These are phyloP conservation scores for Fomitiporia mediterranea DNA, from an alignment of 1,284 basidiomycete genomes.

Conservation along the genomic window DNA sequence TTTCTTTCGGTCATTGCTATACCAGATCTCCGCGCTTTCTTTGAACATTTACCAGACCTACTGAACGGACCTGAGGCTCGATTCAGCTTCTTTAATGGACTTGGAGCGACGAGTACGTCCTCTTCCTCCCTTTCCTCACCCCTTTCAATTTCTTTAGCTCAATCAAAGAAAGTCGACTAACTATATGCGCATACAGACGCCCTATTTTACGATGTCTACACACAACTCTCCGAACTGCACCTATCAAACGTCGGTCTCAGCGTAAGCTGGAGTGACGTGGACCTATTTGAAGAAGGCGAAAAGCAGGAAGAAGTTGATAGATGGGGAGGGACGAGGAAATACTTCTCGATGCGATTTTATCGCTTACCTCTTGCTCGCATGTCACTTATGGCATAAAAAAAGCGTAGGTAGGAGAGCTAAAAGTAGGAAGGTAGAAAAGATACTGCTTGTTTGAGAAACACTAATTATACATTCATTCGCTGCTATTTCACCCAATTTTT, in stretches of 20 bases:
- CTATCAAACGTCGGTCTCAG: constrained; percentile 75
- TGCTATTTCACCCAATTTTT: background rate
- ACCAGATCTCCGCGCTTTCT: constrained; percentile 78
- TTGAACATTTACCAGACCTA: constrained; percentile 77
- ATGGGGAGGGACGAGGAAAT: constrained; percentile 69
- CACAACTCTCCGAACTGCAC: constrained; percentile 81
- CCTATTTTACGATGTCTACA: constrained; percentile 90
- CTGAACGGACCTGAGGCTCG: constrained; percentile 72
- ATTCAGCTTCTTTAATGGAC: constrained; percentile 97
- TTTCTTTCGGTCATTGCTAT: background rate
- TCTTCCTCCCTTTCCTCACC: too few species aligned
- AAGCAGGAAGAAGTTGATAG: constrained; percentile 42
- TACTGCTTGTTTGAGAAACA: background rate
- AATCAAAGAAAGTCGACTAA: constrained; percentile 7
- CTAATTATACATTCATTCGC: background rate
- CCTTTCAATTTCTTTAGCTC: background rate
- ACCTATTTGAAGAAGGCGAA: constrained; percentile 46
- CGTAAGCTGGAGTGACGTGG: constrained; percentile 71
- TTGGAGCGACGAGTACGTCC: constrained; percentile 85
- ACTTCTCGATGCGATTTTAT: constrained; percentile 68
- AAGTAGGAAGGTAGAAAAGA: background rate
- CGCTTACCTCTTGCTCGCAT: constrained; percentile 46
- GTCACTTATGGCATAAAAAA: constrained; percentile 2
- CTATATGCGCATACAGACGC: constrained; percentile 51
- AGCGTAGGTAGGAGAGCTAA: too few species aligned